phyloP scores from a whole-genome alignment of 192 early-diverging fungal species.

The Podochytrium sp. region DNA sequence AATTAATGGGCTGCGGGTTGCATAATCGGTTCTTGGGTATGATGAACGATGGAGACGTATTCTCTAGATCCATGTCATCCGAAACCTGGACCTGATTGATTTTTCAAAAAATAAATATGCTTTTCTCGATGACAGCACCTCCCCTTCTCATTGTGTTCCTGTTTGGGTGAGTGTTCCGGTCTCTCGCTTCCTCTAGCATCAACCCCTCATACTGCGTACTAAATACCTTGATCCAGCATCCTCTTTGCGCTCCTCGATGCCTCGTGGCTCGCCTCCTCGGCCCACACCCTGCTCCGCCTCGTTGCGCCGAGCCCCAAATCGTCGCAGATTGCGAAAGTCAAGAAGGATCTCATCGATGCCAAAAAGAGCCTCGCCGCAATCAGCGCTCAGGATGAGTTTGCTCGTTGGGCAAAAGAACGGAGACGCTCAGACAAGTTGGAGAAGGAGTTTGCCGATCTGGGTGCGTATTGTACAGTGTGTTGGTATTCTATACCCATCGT shows the following conservation, averaged over 20 bases:
- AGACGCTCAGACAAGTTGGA: constrained; percentile 86
- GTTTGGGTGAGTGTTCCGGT: background rate
- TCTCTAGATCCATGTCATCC: too few relatives aligned
- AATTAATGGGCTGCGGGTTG: too few relatives aligned
- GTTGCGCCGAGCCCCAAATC: background rate
- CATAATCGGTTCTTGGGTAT: too few relatives aligned
- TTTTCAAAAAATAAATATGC: too few relatives aligned
- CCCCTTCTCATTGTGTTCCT: background rate
- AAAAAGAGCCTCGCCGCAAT: constrained; percentile 10
- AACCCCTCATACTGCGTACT: too few relatives aligned
- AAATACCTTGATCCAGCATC: too few relatives aligned
- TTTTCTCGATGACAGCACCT: too few relatives aligned
- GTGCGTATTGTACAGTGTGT: too few relatives aligned
- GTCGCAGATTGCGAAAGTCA: background rate
- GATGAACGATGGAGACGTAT: too few relatives aligned
- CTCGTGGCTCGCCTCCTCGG: background rate
- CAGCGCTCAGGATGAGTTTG: constrained; percentile 34
- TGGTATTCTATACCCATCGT: too few relatives aligned
- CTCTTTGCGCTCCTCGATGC: background rate
- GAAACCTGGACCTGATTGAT: too few relatives aligned
- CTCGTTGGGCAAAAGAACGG: constrained; percentile 82
- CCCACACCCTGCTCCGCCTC: background rate
- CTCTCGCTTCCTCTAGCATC: background rate
- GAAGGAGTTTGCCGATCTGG: constrained; percentile 9
- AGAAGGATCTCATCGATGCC: constrained; percentile 13